Base-by-base conservation (phyloP, 75 land plant species). In the Pinus albicaulis region DNA sequence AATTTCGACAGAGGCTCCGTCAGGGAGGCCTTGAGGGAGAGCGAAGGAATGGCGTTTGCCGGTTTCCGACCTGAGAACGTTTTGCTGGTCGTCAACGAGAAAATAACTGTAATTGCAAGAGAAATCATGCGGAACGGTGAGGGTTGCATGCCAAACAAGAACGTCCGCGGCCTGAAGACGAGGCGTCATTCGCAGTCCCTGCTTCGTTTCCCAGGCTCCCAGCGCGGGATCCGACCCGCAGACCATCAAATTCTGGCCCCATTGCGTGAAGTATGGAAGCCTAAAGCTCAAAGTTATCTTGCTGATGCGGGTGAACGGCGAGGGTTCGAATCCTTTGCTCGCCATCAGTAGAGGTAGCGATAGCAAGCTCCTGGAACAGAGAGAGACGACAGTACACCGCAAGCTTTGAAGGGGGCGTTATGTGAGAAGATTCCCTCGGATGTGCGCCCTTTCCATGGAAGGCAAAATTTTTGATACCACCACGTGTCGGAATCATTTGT, bases 181-280 rank as follows among this genome's bases (percentile, higher is more conserved):
- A 53, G 99, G 95, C 25, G 52, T 73, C 90, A 96, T 76, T 7
- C 74, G 48, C 59, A 90, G 69, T 0, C 90, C 95, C 34, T 85
- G 81, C 74, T 87, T 83, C 60, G 90, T 82, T 73, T 87, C 73
- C 92, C 98, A 87, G 12, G 87, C 81, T 53, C 99, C 99, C 38
- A 96, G 85, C 59, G 83, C 77, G 0, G 93, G 82, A 57, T 89
- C 89, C 25, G 99, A 94, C 22, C 98, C 98, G 20, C 88, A 84
- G 4, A 96, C 74, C 53, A 92, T 76, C 28, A 96, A 74, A 76
- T 84, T 89, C 77, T 96, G 90, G n/a, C 99, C 99, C 99, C 99
- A 96, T 44, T 90, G 87, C 55, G 99, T 96, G 58, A 66, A 90
- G 78, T 94, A 94, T 6, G 99, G 93, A 25, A 96, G 23, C 36